Base-by-base conservation (phyloP, 1,284 basidiomycete species). In the Inonotus obliquus region DNA sequence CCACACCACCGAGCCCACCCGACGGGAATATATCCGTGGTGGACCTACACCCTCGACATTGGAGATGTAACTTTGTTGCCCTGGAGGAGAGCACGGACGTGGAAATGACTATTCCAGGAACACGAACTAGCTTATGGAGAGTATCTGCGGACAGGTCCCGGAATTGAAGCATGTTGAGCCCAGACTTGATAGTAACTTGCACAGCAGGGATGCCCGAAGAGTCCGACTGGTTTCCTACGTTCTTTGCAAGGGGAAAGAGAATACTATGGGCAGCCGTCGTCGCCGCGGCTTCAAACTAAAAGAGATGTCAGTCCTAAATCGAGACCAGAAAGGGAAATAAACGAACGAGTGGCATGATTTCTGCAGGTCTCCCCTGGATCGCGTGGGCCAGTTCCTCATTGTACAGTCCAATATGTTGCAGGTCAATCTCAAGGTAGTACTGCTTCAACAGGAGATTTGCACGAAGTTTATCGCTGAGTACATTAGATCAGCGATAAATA, bases 81-180 rank as follows among this genome's bases (percentile, higher is more conserved):
- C 96, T 87, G 1, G 96, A 94, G 0, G 95, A 92, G 23, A 98
- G 84, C 9, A 96, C 90, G 4, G 96, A 97, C 0, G 97, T 91
- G 41, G 96, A 96, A 72, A 99, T 98, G 71, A 99, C 95, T 69
- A 99, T 99, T 37, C 97, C 97, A 1, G 97, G 97, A 47, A 99
- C 85, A 65, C 97, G 90, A 38, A 99, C 96, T 47, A 99, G 87
- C 69, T 93, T 95, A 69, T 96, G 95, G 80, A 98, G 92, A 29
- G 91, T 95, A 68, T 96, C 85, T 4, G 97, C 96, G 63, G 89
- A 91, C 48, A 98, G 83, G 59, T 97, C 93, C 54, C 97, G 87
- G 76, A 99, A 98, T 71, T 94, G 92, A 64, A 93, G 86, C 76
- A 99, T 83, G 75, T 97, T 97, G 66, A 95, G 83, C 9, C 91